Percentiles rank a stretch among this genome's conserved stretches.
These are phyloP conservation scores for Penicillium sp. DNA, from an alignment of 2,329 filamentous ascomycete genomes.

Conservation along the genomic window DNA sequence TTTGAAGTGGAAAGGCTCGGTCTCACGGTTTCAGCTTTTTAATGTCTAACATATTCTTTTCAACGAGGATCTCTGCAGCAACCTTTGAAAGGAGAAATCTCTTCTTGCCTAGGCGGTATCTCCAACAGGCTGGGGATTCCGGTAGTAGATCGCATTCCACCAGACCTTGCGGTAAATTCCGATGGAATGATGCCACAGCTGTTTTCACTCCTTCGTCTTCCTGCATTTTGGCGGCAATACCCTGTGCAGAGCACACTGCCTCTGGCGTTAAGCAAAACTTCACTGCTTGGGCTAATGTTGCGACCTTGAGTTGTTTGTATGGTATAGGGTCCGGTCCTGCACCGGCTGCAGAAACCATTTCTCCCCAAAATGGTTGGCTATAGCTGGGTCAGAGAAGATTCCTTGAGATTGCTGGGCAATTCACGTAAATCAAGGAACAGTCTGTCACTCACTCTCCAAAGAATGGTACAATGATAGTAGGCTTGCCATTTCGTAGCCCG, in stretches of 20 bases:
- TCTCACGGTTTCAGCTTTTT: slow-evolving; percentile 3
- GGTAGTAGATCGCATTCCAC: slow-evolving; percentile 22
- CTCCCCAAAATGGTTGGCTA: slow-evolving; percentile 53
- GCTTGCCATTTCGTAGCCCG: slow-evolving; percentile 48
- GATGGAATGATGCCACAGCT: slow-evolving; percentile 46
- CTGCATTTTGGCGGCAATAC: slow-evolving; percentile 37
- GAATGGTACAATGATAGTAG: slow-evolving; percentile 55
- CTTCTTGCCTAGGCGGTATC: slow-evolving; percentile 13
- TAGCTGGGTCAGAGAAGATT: background rate
- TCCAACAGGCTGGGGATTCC: slow-evolving; percentile 27
- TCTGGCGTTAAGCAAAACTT: slow-evolving; percentile 38
- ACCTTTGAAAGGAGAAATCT: slow-evolving; percentile 16
- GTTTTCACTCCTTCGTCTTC: slow-evolving; percentile 39
- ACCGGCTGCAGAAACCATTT: slow-evolving; percentile 48
- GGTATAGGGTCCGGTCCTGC: slow-evolving; percentile 50
- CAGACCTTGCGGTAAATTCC: slow-evolving; percentile 18
- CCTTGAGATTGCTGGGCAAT: background rate
- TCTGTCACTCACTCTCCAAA: slow-evolving; percentile 46
- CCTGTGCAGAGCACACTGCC: slow-evolving; percentile 32
- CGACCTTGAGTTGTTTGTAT: slow-evolving; percentile 41
- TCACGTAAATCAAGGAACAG: background rate
- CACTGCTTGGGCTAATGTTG: slow-evolving; percentile 47
- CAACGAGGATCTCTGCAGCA: slow-evolving; percentile 17
- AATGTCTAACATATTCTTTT: slow-evolving; percentile 15
- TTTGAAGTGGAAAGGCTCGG: background rate